phyloP scores from a whole-genome alignment of 2,329 filamentous ascomycete species.

The Dactylellina drechsleri region DNA sequence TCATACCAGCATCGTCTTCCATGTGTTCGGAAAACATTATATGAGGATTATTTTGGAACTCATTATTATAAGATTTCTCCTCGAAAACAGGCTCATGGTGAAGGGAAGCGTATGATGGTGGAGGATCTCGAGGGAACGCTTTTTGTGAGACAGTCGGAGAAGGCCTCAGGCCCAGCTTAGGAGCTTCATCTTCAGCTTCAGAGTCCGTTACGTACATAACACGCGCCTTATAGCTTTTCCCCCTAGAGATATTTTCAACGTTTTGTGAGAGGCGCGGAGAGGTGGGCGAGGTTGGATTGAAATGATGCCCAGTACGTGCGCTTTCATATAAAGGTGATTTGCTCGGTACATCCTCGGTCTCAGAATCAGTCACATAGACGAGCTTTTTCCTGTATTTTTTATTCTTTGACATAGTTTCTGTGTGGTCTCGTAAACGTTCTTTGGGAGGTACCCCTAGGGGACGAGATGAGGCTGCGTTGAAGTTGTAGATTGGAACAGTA shows the following conservation, averaged over 20 bases:
- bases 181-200: neutral
- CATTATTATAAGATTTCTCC: neutral
- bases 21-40: neutral
- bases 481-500: neutral
- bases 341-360: neutral
- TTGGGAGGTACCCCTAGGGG: neutral
- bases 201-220: neutral
- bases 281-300: neutral
- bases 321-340: neutral
- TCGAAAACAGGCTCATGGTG: neutral
- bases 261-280: neutral
- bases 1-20: conserved; percentile 11
- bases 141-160: neutral
- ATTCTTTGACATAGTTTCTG: neutral
- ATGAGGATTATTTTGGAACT: neutral
- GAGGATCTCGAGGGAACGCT: neutral
- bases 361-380: neutral
- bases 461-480: neutral
- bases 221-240: neutral
- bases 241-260: neutral
- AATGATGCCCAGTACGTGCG: neutral
- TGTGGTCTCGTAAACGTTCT: neutral
- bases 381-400: neutral
- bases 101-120: neutral
- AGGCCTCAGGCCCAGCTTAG: neutral